Evolutionary conservation across 2,329 filamentous ascomycete genomes (phyloP).

Genomic region (Sphaceloma murrayae): DNA sequence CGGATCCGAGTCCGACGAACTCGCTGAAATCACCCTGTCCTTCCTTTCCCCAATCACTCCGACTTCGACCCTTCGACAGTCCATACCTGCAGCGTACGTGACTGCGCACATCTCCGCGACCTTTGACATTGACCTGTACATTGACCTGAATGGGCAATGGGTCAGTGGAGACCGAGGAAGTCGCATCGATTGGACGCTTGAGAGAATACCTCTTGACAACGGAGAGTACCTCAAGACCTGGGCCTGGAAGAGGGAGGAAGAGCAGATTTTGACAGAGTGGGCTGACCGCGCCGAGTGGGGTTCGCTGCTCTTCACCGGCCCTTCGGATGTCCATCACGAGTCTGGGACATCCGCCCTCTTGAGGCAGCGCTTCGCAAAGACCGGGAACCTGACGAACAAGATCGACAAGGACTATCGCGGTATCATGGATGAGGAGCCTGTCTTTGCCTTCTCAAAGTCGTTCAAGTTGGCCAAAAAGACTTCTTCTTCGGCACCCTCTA

Average conservation of each 20-base stretch:
- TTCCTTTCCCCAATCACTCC: slow-evolving; percentile 73
- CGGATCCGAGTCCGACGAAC: slow-evolving; percentile 29
- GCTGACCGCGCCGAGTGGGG: slow-evolving; percentile 76
- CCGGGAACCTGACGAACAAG: slow-evolving; percentile 51
- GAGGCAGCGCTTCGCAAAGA: slow-evolving; percentile 59
- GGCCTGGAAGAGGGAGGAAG: slow-evolving; percentile 49
- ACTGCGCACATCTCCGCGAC: slow-evolving; percentile 59
- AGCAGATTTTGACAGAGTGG: slow-evolving; percentile 66
- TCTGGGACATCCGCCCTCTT: slow-evolving; percentile 58
- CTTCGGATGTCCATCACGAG: slow-evolving; percentile 57
- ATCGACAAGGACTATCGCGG: slow-evolving; percentile 43
- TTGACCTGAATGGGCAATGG: slow-evolving; percentile 55
- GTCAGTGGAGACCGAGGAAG: slow-evolving; percentile 65
- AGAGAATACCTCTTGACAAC: slow-evolving; percentile 32
- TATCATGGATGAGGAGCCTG: slow-evolving; percentile 42
- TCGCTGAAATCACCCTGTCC: slow-evolving; percentile 50
- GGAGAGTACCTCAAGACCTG: slow-evolving; percentile 48
- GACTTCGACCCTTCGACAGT: slow-evolving; percentile 68
- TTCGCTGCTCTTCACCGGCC: slow-evolving; percentile 64
- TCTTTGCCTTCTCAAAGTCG: slow-evolving; percentile 42
- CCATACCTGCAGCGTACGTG: slow-evolving; percentile 73
- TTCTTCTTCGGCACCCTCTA: slow-evolving; percentile 23
- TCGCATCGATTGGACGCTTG: slow-evolving; percentile 59
- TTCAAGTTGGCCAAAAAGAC: slow-evolving; percentile 40
- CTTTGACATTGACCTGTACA: slow-evolving; percentile 42